Percentiles rank a stretch among this genome's conserved stretches.
These are phyloP conservation scores for Didymella pomorum DNA, from an alignment of 2,329 filamentous ascomycete species.

Conservation along the genomic window DNA sequence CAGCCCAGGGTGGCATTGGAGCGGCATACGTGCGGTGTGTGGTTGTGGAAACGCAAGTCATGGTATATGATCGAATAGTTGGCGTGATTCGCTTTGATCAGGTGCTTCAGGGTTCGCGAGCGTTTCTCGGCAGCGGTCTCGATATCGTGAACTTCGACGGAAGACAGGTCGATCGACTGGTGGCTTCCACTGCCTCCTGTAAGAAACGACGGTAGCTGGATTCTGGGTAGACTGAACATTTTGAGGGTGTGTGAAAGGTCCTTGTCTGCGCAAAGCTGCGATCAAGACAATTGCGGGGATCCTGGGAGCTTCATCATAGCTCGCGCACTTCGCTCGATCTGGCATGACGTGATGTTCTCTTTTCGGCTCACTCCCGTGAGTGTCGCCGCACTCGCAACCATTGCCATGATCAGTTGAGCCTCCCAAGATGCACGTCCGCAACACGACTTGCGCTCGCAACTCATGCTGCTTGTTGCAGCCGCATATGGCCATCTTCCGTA, in stretches of 20 bases:
- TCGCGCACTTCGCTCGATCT: slow-evolving; percentile 28
- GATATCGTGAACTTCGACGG: slow-evolving; percentile 78
- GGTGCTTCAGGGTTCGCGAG: slow-evolving; percentile 84
- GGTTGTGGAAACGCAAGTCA: slow-evolving; percentile 78
- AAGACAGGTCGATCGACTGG: slow-evolving; percentile 61
- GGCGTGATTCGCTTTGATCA: slow-evolving; percentile 89
- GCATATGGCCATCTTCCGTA: neutral
- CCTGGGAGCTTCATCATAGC: slow-evolving; percentile 10
- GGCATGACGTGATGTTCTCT: slow-evolving; percentile 33
- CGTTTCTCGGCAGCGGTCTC: slow-evolving; percentile 82
- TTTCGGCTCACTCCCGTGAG: slow-evolving; percentile 10
- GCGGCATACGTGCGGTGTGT: slow-evolving; percentile 72
- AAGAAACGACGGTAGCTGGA: slow-evolving; percentile 34
- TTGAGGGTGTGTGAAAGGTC: slow-evolving; percentile 13
- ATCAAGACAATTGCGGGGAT: slow-evolving; percentile 31
- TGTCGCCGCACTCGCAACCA: slow-evolving; percentile 26
- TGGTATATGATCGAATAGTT: slow-evolving; percentile 87
- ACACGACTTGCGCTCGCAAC: slow-evolving; percentile 6
- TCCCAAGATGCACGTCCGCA: neutral
- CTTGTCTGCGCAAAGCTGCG: slow-evolving; percentile 14
- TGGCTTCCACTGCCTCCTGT: slow-evolving; percentile 28
- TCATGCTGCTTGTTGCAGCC: neutral
- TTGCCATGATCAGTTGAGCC: slow-evolving; percentile 15
- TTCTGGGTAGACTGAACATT: slow-evolving; percentile 38
- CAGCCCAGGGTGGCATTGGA: slow-evolving; percentile 26